Evolutionary conservation across 495 filamentous ascomycete genomes (phyloP), one percentile per base, ranked within the genome.

Genomic region (Saxophila tyrrhenica): DNA sequence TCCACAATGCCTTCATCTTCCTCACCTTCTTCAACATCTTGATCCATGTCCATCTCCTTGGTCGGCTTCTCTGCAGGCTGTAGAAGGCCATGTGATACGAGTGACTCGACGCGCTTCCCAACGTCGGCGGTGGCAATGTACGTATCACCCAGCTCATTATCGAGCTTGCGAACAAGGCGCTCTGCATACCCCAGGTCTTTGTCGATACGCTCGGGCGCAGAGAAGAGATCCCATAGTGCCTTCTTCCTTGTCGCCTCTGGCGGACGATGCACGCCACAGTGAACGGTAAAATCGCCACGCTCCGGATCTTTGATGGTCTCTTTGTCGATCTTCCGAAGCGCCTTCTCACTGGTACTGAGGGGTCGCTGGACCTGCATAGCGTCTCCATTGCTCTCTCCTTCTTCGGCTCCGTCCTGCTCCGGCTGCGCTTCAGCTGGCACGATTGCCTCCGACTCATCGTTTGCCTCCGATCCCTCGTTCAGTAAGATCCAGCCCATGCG

Each of bases 401-500:
- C 72, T 56, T 72, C 71, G 29, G 68, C 72, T 19, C 78, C 73
- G 20, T 77, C 75, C 20, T 71, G 75, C 21, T 83, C 79, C 52
- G 79, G 72, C n/a, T 67, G 69, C 50, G 90, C 85, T 54, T 81
- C 82, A n/a, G n/a, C n/a, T n/a, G n/a, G n/a, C n/a, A n/a, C 29
- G 29, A 35, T 35, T 17, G 81, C 80, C 10, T 29, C 78, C 68
- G 2, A 75, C 78, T 64, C 82, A 78, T n/a, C 76, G 76, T 60
- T 78, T 51, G 81, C 72, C 39, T 94, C 87, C 1, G 81, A 72
- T 13, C 82, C 79, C 39, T 89, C 86, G 65, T 96, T 75, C 8
- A 99, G 74, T 77, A 97, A 94, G 53, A 99, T 89, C 90, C 90
- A 99, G 20, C 94, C 92, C 73, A 99, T 99, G 1, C 92, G 83